Evolutionary conservation across 2,329 filamentous ascomycete genomes (phyloP).

Genomic region (Nemania abortiva): DNA sequence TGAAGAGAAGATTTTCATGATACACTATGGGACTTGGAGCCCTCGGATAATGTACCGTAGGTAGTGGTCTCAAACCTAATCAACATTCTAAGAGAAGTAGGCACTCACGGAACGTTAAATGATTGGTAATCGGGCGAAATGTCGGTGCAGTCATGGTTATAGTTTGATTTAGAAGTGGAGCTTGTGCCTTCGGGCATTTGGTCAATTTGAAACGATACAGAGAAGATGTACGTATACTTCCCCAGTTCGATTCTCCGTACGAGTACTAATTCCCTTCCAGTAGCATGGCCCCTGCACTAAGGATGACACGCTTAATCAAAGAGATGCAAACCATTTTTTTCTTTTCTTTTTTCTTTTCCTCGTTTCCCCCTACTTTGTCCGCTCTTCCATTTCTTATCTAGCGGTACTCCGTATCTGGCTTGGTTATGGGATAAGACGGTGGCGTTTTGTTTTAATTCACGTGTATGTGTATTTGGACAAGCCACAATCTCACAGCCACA

Average conservation of each 20-base stretch:
- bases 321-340: conserved; percentile 79
- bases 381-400: no score
- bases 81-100: no score
- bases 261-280: conserved; percentile 31
- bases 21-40: not conserved
- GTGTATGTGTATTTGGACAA: not conserved
- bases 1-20: not conserved
- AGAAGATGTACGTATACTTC: conserved; percentile 45
- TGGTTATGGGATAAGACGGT: no score
- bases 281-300: conserved; percentile 91
- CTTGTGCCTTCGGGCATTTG: conserved; percentile 51
- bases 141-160: no score
- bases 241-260: conserved; percentile 21
- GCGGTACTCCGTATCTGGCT: no score
- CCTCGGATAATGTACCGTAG: no score
- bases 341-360: conserved; percentile 45
- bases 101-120: no score
- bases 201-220: conserved; percentile 54
- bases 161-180: no score
- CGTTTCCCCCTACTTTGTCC: no score
- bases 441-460: no score
- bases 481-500: conserved; percentile 18
- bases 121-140: no score
- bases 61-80: not conserved
- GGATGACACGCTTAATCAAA: conserved; percentile 92